Evolutionary conservation across 257 asterid species (phyloP), one percentile per base, ranked within the genome.

Genomic region (Nyctanthes arbortristis): DNA sequence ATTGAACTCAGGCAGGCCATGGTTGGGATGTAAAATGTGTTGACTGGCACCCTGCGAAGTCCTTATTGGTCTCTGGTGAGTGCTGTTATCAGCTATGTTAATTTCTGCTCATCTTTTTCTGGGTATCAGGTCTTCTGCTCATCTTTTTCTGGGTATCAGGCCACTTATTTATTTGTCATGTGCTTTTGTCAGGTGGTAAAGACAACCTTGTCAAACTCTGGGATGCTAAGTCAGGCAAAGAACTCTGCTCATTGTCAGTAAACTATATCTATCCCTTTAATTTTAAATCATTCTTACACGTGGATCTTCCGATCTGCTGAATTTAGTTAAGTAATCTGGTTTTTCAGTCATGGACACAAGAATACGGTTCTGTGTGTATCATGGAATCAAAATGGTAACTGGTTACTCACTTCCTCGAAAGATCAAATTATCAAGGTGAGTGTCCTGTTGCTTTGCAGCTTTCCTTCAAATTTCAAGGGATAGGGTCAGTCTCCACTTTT

Each of bases 21-120:
- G 99, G 99, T 78, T 89, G 99, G 99, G 99, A 94, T 84, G 99
- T 94, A 70, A 94, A 94, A 89, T 86, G 93, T 81, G 97, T 94
- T 69, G 99, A 91, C 80, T 94, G 99, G 99, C 99, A 94, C 84
- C 99, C 99, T 70, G 83, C 90, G 18, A 94, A 94, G 87, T 94
- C 99, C 58, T 77, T 94, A 75, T 75, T 94, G 82, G 96, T 85
- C 73, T 94, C 99, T 34, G 99, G 98, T 90, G 76, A 14, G 81
- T 75, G 65, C 76, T 72, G 24, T 32, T 29, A 39, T 68, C 70
- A 10, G n/a, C 70, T 75, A 54, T 27, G 10, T 33, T 40, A 22
- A 54, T 33, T 7, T 11, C 59, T 52, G 24, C 31, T 39, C 36
- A 33, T 16, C 61, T 16, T 29, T 58, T 33, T 40, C 25, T 29